These are phyloP conservation scores for Apiotrichum sp. DNA, from an alignment of 1,284 basidiomycete genomes.

Conservation along the genomic window DNA sequence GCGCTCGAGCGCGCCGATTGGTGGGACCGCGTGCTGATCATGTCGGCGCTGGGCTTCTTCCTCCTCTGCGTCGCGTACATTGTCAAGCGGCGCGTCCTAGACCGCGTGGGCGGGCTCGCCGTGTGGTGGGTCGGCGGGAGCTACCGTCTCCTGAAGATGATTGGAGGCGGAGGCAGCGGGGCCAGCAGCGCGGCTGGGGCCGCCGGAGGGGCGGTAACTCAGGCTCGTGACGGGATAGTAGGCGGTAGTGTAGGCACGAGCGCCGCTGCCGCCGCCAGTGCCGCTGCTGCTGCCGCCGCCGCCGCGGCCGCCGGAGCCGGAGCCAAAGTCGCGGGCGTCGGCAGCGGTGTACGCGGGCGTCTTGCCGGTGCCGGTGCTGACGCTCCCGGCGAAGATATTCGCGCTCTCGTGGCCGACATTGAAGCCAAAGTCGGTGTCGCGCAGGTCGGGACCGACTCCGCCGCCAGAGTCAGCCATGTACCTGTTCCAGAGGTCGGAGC, in stretches of 20 bases:
- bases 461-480: neutral
- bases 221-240: neutral
- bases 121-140: conserved; percentile 36
- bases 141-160: neutral
- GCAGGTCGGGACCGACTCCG: neutral
- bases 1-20: conserved; percentile 81
- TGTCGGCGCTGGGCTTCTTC: conserved; percentile 73
- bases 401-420: neutral
- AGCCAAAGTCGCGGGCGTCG: neutral
- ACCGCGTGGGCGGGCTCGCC: conserved; percentile 48
- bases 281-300: neutral
- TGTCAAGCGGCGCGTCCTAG: conserved; percentile 74
- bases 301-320: neutral
- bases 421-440: neutral
- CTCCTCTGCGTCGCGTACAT: conserved; percentile 75
- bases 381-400: too few relatives aligned
- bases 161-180: neutral
- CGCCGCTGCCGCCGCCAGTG: neutral
- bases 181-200: neutral
- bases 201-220: neutral
- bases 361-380: neutral
- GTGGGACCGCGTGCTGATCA: conserved; percentile 79
- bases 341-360: neutral
- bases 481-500: neutral
- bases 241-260: neutral